Conservation (phyloP, 495 filamentous ascomycete genomes). For the Talaromyces proteolyticus region DNA sequence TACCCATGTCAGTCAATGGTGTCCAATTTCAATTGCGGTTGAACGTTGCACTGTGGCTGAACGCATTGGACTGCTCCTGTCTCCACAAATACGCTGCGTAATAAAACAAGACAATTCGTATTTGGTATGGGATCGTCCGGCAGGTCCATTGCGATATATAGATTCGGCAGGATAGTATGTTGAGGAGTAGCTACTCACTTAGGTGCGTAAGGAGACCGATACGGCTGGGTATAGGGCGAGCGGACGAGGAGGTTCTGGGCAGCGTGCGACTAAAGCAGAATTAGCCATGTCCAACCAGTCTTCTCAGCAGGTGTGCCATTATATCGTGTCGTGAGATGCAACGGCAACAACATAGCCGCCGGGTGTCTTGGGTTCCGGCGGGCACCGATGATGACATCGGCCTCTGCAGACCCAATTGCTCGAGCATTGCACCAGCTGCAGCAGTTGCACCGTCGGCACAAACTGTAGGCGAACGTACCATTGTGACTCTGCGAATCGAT, state of each 20-base stretch:
- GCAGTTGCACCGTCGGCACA: no score
- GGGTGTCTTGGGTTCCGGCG: no score
- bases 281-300: neutral
- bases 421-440: neutral
- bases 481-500: neutral
- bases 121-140: no score
- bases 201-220: slow-evolving; percentile 32
- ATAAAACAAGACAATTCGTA: no score
- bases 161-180: no score
- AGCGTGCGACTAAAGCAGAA: neutral
- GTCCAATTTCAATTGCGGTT: no score
- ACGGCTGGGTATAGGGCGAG: slow-evolving; percentile 31
- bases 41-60: no score
- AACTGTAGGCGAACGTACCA: neutral
- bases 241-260: slow-evolving; percentile 24
- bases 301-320: neutral
- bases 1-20: slow-evolving; percentile 4
- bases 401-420: no score
- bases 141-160: no score
- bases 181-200: slow-evolving; percentile 36
- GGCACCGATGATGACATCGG: neutral
- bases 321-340: neutral
- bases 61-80: no score
- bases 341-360: neutral
- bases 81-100: no score